Evolutionary conservation across 1,139 yeast genomes (phyloP).

Genomic region (Kluyveromyces sp.): DNA sequence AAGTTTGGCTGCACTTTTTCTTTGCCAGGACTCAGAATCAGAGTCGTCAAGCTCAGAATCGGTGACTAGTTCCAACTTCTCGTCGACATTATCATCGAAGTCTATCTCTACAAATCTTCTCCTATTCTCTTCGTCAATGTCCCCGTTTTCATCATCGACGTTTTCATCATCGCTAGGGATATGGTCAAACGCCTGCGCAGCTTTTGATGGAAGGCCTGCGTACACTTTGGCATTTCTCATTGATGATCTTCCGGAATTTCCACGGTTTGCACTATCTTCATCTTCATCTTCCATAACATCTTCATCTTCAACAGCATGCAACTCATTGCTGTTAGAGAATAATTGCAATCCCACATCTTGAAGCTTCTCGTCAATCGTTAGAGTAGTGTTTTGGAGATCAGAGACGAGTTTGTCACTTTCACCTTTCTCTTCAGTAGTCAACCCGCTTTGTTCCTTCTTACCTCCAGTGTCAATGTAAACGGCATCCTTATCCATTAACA

Average conservation of each 20-base stretch:
- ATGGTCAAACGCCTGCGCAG: constrained; percentile 43
- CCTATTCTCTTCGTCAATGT: constrained; percentile 24
- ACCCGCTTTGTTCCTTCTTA: constrained; percentile 39
- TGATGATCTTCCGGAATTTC: constrained; percentile 46
- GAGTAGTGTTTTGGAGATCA: constrained; percentile 63
- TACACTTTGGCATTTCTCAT: constrained; percentile 56
- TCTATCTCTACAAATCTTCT: constrained; percentile 44
- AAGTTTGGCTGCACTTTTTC: constrained; percentile 41
- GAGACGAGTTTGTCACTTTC: constrained; percentile 79
- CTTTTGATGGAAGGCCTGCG: constrained; percentile 50
- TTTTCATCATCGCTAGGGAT: constrained; percentile 38
- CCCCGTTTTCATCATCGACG: constrained; percentile 32
- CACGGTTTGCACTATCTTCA: constrained; percentile 31
- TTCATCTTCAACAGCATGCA: constrained; percentile 39
- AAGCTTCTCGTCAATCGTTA: constrained; percentile 55
- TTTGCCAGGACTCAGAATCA: constrained; percentile 40
- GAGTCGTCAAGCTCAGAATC: constrained; percentile 44
- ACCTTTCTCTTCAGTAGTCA: constrained; percentile 67
- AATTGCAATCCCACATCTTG: constrained; percentile 68
- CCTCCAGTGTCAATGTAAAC: constrained; percentile 88
- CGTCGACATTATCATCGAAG: constrained; percentile 39
- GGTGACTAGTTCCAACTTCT: constrained; percentile 34
- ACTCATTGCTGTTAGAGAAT: constrained; percentile 52
- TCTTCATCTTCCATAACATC: constrained; percentile 36
- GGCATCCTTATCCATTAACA: constrained; percentile 92